Evolutionary conservation across 2,329 filamentous ascomycete genomes (phyloP).

Genomic region (Aspergillus candidus): DNA sequence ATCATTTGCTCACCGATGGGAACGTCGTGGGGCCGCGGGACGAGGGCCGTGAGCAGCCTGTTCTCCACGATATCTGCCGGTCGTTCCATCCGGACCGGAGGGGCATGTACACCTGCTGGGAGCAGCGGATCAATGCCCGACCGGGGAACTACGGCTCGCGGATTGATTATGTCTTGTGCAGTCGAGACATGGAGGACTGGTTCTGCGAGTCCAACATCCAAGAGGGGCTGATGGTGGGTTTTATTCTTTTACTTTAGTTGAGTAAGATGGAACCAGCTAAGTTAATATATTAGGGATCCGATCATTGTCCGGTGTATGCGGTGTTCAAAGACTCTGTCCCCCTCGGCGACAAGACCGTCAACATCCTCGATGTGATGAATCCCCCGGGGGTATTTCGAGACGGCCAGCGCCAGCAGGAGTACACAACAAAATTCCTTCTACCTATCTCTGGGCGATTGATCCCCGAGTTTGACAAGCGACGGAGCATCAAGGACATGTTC

Average conservation of each 20-base stretch:
- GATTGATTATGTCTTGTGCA: slow-evolving; percentile 91
- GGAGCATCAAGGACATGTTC: slow-evolving; percentile 93
- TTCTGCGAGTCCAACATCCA: slow-evolving; percentile 79
- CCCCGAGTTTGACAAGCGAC: slow-evolving; percentile 77
- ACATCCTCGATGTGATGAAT: slow-evolving; percentile 71
- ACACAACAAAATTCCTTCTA: slow-evolving; percentile 59
- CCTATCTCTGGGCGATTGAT: slow-evolving; percentile 75
- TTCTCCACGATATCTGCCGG: slow-evolving; percentile 78
- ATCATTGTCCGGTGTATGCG: slow-evolving; percentile 91
- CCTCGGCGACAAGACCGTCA: slow-evolving; percentile 43
- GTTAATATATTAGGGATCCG: slow-evolving; percentile 58
- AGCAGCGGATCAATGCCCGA: slow-evolving; percentile 89
- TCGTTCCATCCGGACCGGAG: slow-evolving; percentile 70
- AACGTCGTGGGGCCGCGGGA: slow-evolving; percentile 60
- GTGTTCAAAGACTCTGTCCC: slow-evolving; percentile 60
- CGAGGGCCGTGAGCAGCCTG: slow-evolving; percentile 60
- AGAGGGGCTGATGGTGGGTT: slow-evolving; percentile 67
- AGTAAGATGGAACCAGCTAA: slow-evolving; percentile 13
- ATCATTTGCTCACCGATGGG: slow-evolving; percentile 73
- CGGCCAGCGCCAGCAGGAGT: slow-evolving; percentile 61
- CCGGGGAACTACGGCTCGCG: slow-evolving; percentile 88
- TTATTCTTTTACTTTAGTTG: neutral
- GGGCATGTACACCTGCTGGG: slow-evolving; percentile 98
- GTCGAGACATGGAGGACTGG: slow-evolving; percentile 70
- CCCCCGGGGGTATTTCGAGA: slow-evolving; percentile 63